These are phyloP conservation scores for Hypoxylon sp. DNA, from an alignment of 2,329 filamentous ascomycete species.

Conservation along the genomic window DNA sequence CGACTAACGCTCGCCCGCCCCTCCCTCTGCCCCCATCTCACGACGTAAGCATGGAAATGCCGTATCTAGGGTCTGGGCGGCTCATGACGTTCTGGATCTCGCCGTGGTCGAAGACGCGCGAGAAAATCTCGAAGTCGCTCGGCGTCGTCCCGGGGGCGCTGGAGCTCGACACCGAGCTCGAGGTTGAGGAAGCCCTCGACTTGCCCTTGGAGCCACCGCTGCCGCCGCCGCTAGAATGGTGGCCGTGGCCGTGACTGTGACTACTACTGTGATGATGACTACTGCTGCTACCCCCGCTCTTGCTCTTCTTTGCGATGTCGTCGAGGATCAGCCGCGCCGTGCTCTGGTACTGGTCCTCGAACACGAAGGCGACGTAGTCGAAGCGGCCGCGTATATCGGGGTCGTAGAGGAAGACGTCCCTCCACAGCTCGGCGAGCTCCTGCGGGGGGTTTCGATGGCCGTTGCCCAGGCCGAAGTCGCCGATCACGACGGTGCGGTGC, in stretches of 20 bases:
- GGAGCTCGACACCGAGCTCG: slow-evolving; percentile 51
- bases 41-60: slow-evolving; percentile 66
- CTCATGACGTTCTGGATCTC: slow-evolving; percentile 67
- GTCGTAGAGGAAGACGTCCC: slow-evolving; percentile 74
- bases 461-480: slow-evolving; percentile 76
- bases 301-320: slow-evolving; percentile 68
- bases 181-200: slow-evolving; percentile 51
- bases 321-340: slow-evolving; percentile 68
- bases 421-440: slow-evolving; percentile 76
- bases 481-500: slow-evolving; percentile 71
- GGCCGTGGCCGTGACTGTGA: slow-evolving; percentile 38
- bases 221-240: slow-evolving; percentile 3
- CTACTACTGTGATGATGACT: slow-evolving; percentile 43
- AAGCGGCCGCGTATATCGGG: slow-evolving; percentile 74
- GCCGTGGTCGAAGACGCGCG: slow-evolving; percentile 64
- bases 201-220: slow-evolving; percentile 51
- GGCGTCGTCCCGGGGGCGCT: slow-evolving; percentile 44
- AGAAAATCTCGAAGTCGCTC: slow-evolving; percentile 68
- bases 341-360: slow-evolving; percentile 70
- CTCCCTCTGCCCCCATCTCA: slow-evolving; percentile 18
- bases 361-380: slow-evolving; percentile 73
- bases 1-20: slow-evolving; percentile 37
- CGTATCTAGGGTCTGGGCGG: slow-evolving; percentile 69
- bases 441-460: slow-evolving; percentile 74
- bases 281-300: slow-evolving; percentile 43